Percentiles rank a stretch among this genome's conserved stretches.
Conservation (phyloP, 257 asterid genomes). For the Paraleonurus japonicus region DNA sequence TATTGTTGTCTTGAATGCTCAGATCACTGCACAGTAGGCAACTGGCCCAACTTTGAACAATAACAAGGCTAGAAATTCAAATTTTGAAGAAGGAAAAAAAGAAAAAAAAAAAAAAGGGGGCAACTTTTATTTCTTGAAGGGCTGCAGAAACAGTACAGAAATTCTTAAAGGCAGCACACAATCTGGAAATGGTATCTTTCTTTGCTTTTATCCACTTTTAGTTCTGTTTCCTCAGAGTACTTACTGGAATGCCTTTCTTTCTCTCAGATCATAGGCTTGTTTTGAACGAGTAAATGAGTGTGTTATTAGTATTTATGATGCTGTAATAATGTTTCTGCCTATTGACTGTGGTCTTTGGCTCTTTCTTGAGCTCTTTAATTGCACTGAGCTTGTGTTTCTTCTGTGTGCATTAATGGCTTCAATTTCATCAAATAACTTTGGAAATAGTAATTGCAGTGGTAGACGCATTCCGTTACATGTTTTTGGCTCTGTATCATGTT, state of each 20-base stretch:
- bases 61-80: slow-evolving; percentile 28
- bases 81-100: background rate
- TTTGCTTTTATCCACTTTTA: slow-evolving; percentile 39
- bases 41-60: slow-evolving; percentile 32
- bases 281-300: slow-evolving; percentile 32
- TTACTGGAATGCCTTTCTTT: slow-evolving; percentile 29
- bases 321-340: slow-evolving; percentile 39
- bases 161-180: slow-evolving; percentile 43
- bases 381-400: slow-evolving; percentile 26
- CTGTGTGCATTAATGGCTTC: slow-evolving; percentile 47
- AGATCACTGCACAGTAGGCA: slow-evolving; percentile 32
- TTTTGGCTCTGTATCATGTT: slow-evolving; percentile 33
- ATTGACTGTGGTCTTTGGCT: slow-evolving; percentile 41
- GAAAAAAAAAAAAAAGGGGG: background rate
- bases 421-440: slow-evolving; percentile 45
- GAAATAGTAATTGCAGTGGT: slow-evolving; percentile 37
- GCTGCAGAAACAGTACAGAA: slow-evolving; percentile 28
- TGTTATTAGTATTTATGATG: slow-evolving; percentile 35
- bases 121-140: slow-evolving; percentile 21
- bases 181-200: slow-evolving; percentile 53
- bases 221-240: slow-evolving; percentile 45
- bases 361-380: slow-evolving; percentile 39
- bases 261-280: slow-evolving; percentile 29
- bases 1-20: slow-evolving; percentile 45
- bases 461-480: slow-evolving; percentile 34